These are phyloP conservation scores for Miamiensis avidus DNA, from an alignment of 169 alveolate species.

Conservation along the genomic window DNA sequence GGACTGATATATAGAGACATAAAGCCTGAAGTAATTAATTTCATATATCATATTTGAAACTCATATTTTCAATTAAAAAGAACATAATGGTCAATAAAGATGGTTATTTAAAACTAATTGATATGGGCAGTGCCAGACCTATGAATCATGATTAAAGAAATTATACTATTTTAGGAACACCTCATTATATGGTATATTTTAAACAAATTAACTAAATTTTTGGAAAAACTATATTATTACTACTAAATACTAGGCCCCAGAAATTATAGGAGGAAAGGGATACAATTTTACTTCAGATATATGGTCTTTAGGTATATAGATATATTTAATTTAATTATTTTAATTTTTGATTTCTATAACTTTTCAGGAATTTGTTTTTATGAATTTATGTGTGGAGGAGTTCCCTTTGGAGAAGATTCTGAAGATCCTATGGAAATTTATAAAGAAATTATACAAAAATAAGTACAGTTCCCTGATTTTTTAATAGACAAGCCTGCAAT, in stretches of 20 bases:
- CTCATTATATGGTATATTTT: constrained; percentile 54
- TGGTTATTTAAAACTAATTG: constrained; percentile 66
- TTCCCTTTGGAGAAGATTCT: constrained; percentile 97
- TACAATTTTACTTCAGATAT: neutral
- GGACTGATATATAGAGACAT: constrained; percentile 94
- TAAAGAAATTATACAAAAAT: constrained; percentile 50
- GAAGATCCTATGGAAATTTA: constrained; percentile 93
- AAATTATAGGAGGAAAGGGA: neutral
- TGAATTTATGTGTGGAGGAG: constrained; percentile 97
- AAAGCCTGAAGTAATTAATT: constrained; percentile 91
- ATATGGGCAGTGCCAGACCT: constrained; percentile 74
- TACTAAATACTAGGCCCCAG: neutral
- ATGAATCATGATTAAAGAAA: constrained; percentile 47
- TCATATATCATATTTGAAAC: no score
- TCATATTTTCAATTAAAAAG: no score
- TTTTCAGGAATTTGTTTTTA: constrained; percentile 92
- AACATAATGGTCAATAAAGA: constrained; percentile 65
- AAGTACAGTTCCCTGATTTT: constrained; percentile 44
- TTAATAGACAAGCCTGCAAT: constrained; percentile 52
- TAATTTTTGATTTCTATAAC: constrained; percentile 28
- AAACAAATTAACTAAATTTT: no score
- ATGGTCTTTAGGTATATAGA: neutral
- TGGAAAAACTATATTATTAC: no score
- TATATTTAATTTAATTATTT: neutral
- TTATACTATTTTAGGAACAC: constrained; percentile 55